Base-by-base conservation (phyloP, 2,329 filamentous ascomycete species). In the Cladosporium sp. region DNA sequence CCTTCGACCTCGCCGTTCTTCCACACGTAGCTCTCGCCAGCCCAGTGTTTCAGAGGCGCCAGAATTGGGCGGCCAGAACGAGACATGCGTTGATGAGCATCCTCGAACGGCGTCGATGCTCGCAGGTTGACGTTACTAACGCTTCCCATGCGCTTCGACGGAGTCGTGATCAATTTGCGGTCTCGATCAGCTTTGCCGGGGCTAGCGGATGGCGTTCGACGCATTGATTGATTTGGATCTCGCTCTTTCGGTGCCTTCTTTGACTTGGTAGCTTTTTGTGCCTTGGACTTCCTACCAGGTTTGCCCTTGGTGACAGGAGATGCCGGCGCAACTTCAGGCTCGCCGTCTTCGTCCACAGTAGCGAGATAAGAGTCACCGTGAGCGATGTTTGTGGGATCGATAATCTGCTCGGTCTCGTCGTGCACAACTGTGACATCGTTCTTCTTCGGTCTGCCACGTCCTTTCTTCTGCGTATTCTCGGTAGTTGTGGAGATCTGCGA, bases 31-130 rank as follows among this genome's bases (percentile, higher is more conserved):
- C 83, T 83, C 70, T 97, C 93, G 63, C 91, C 91, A 66, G 86
- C 86, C 93, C 93, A 97, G 70, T 83, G 96, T 24, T 90, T 85
- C 34, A 97, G 75, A 0, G 92, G 94, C 60, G 84, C 84, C 61
- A 90, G 86, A 9, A 89, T 90, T 53, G 85, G 83, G 57, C 94
- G 84, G 2, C 91, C 92, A 12, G 88, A 93, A 55, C 91, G 86
- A n/a, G 82, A 82, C 51, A 87, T 89, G 44, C 79, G 82, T 28
- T 78, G 78, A 61, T 83, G 77, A 24, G 74, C 77, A 54, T 85
- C 79, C 39, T 74, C 71, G 13, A 68, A 66, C 6, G 74, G 74
- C 20, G 73, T 75, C 25, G 64, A 66, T 12, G 71, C 68, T 45
- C 74, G 73, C 6, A 74, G 64, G 42, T 67, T 64, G 20, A 71